phyloP scores from a whole-genome alignment of 495 filamentous ascomycete genomes.

The Xylaria curta region DNA sequence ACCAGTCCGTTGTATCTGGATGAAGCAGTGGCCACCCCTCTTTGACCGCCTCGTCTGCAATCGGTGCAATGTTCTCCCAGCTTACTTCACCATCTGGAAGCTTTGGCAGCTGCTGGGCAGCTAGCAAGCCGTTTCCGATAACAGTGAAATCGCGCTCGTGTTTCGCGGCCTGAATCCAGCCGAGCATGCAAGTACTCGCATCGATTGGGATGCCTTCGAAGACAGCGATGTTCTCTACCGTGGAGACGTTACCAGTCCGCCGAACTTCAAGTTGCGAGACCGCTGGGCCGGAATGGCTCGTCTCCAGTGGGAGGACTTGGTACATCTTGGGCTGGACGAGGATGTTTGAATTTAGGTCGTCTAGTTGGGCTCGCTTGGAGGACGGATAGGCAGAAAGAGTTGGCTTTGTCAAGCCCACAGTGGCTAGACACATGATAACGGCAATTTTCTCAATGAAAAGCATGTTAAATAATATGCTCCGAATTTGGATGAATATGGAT shows the following conservation, averaged over 20 bases:
- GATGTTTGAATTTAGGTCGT: conserved; percentile 60
- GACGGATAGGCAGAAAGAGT: not conserved
- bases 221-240: conserved; percentile 42
- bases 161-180: conserved; percentile 41
- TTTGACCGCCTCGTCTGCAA: conserved; percentile 14
- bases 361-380: not conserved
- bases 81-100: conserved; percentile 35
- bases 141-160: conserved; percentile 43
- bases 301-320: conserved; percentile 57
- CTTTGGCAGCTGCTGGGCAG: conserved; percentile 36
- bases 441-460: not conserved
- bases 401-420: conserved; percentile 3
- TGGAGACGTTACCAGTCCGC: conserved; percentile 29
- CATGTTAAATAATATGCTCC: not conserved
- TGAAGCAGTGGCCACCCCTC: conserved; percentile 21
- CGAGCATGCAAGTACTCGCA: conserved; percentile 40
- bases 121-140: conserved; percentile 37
- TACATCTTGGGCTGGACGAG: conserved; percentile 59
- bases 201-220: conserved; percentile 42
- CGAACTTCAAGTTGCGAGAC: conserved; percentile 40
- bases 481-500: not conserved
- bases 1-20: conserved; percentile 38
- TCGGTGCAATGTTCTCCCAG: conserved; percentile 10
- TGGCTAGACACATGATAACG: not conserved
- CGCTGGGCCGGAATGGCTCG: conserved; percentile 48